These are phyloP conservation scores for Candida railenensis DNA, from an alignment of 805 yeast species.

Conservation along the genomic window DNA sequence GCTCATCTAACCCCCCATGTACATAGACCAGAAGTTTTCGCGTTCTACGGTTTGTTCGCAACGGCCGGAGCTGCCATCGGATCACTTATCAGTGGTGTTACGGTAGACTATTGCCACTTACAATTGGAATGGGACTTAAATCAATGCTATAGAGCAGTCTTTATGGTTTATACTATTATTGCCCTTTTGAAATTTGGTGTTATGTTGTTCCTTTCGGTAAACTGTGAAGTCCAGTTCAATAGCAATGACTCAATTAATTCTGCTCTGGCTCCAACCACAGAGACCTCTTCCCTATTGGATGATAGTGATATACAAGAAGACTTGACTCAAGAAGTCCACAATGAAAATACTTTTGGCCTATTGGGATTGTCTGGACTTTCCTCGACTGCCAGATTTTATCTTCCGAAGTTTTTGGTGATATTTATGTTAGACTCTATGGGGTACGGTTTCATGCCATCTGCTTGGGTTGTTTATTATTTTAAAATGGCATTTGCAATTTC, in stretches of 20 bases:
- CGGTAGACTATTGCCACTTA: slow-evolving; percentile 47
- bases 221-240: slow-evolving; percentile 45
- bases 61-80: slow-evolving; percentile 78
- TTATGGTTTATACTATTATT: slow-evolving; percentile 52
- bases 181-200: slow-evolving; percentile 52
- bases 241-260: not conserved
- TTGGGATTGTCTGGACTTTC: slow-evolving; percentile 19
- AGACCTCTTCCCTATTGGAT: not conserved
- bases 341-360: slow-evolving; percentile 19
- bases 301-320: slow-evolving; percentile 10
- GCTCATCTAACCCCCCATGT: slow-evolving; percentile 72
- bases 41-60: slow-evolving; percentile 67
- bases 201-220: slow-evolving; percentile 49
- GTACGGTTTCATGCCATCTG: slow-evolving; percentile 81
- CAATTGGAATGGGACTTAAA: slow-evolving; percentile 30
- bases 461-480: slow-evolving; percentile 87
- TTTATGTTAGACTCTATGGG: slow-evolving; percentile 89
- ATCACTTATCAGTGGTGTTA: slow-evolving; percentile 58
- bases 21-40: slow-evolving; percentile 71
- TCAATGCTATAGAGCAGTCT: slow-evolving; percentile 54
- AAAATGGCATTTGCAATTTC: slow-evolving; percentile 52
- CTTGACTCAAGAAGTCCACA: slow-evolving; percentile 13
- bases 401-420: slow-evolving; percentile 51
- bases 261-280: slow-evolving; percentile 7
- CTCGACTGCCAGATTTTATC: slow-evolving; percentile 38